Base-by-base conservation (phyloP, 192 early-diverging fungal genomes). In the Coemansia sp. region DNA sequence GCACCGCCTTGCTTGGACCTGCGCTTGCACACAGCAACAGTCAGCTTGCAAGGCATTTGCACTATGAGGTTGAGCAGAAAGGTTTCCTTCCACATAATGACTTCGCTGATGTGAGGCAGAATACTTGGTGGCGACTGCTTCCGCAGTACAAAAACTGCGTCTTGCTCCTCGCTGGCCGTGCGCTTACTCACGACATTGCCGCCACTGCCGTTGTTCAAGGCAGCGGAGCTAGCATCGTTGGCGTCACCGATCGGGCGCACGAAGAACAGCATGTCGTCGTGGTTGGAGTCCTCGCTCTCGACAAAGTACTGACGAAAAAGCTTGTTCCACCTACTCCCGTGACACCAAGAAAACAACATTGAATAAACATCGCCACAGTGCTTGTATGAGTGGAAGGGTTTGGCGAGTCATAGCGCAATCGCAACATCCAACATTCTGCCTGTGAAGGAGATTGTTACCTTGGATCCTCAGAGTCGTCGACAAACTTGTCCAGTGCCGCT, bases 41-140 rank as follows among this genome's bases (percentile, higher is more conserved):
- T 95, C 62, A 96, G 82, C 64, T 92, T 92, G 85, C 95, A 96
- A 10, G 92, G 92, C 73, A 93, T 85, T 84, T 96, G 94, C 40
- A 93, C 88, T 66, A 96, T 95, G 19, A 96, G 86, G 61, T 96
- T 96, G 54, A 96, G 84, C 64, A 94, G 89, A 67, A 96, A 94
- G 4, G 95, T 94, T 73, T 94, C 91, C 68, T 93, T 93, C 94
- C 94, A 96, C 73, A 93, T 87, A 13, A 96, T 86, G 29, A 89
- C 70, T 45, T 91, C 88, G 59, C 87, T 85, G 56, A 94, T 79
- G 14, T 74, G 73, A 45, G 92, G 92, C 84, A 91, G 65, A 24
- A 66, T 79, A 36, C 75, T 77, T 5, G 89, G 85, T 24, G 80
- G 78, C 66, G 83, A 62, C 40, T 90, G 83, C 62, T 92, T 93